Base-by-base conservation (phyloP, 1,284 basidiomycete genomes). In the Ceratobasidium sp. region DNA sequence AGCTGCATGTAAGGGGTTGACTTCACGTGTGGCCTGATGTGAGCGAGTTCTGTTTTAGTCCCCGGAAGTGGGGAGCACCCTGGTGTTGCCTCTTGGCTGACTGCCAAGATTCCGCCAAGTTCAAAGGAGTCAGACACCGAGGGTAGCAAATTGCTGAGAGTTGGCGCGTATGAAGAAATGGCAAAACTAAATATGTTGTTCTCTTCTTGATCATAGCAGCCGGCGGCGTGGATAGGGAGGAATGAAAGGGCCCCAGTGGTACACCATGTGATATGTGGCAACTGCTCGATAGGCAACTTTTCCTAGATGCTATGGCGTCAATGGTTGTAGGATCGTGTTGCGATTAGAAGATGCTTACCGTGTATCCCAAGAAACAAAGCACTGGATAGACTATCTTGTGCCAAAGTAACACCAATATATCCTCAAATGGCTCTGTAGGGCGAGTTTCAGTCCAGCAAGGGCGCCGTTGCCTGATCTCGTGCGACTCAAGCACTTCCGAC, bases 171-270 rank as follows among this genome's bases (percentile, higher is more conserved):
- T 5, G 56, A 59, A 14, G 56, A 59, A 14, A 59, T 29, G 3
- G 33, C 56, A 36, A 29, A 59, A 29, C n/a, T 36, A 29, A 29
- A 59, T 7, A 29, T 15, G 17, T 33, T 59, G 56, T 19, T 19
- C 15, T n/a, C 27, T 8, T 19, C 7, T 33, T 59, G 11, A 14
- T 33, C 27, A 29, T 59, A 59, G 27, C 56, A 59, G 19, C 56
- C 56, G 33, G 56, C 56, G 2, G 56, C 56, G 31, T 59, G 56
- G 15, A 57, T 15, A 31, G 54, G 54, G 29, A 57, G 54, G 29
- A 57, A 57, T 9, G 54, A 24, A 31, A 57, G 56, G 15, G n/a
- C 24, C 15, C 56, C 56, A 33, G 51, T 53, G n/a, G 51, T 53
- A 22, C 51, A 53, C 51, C 51, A 53, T 3, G 51, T 53, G 27